Conservation (phyloP, 805 yeast species). For the Komagataella ulmi region DNA sequence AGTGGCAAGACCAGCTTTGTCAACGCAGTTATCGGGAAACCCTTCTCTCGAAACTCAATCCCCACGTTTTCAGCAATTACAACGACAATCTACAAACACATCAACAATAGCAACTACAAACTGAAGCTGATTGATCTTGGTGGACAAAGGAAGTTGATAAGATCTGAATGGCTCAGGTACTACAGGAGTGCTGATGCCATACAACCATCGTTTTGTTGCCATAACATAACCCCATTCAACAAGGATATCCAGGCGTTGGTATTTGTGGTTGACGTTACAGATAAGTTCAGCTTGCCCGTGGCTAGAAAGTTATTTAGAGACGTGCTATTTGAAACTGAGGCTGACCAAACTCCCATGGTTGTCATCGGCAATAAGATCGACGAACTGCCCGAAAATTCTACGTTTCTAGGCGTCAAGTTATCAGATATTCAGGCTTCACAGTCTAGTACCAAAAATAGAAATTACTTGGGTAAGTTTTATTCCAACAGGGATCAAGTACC, state of each 20-base stretch:
- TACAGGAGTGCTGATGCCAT: conserved; percentile 6
- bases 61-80: background rate
- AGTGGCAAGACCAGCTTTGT: conserved; percentile 17
- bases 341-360: conserved; percentile 10
- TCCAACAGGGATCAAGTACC: background rate
- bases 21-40: conserved; percentile 6
- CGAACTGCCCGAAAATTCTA: conserved; percentile 4
- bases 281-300: conserved; percentile 12
- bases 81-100: background rate
- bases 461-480: background rate
- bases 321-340: conserved; percentile 8
- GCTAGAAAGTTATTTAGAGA: conserved; percentile 10
- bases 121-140: conserved; percentile 15
- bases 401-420: conserved; percentile 2
- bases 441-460: background rate
- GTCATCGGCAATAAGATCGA: conserved; percentile 18
- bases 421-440: background rate
- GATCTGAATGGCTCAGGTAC: conserved; percentile 10
- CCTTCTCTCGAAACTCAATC: conserved; percentile 5
- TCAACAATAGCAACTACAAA: conserved; percentile 3
- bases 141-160: conserved; percentile 15
- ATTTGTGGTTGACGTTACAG: conserved; percentile 16
- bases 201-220: background rate
- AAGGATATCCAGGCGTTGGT: conserved; percentile 5
- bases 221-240: background rate